Conservation (phyloP, 129 eudicot genomes). For the Smallanthus sonchifolius region DNA sequence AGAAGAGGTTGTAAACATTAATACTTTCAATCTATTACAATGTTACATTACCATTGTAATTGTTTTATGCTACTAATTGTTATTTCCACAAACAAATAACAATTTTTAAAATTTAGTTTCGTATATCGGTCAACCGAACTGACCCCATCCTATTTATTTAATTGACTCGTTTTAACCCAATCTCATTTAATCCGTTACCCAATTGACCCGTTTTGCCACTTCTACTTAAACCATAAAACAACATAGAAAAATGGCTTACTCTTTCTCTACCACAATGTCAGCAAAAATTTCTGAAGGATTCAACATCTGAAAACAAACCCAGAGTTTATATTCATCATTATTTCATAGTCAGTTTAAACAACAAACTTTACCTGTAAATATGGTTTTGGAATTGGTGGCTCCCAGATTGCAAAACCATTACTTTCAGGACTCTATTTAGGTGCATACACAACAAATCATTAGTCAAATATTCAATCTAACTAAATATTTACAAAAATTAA, state of each 20-base stretch:
- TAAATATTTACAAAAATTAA: not conserved
- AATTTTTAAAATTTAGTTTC: too few relatives aligned
- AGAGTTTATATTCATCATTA: not conserved
- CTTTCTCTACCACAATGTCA: slow-evolving; percentile 41
- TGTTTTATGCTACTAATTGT: not conserved
- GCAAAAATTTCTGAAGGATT: slow-evolving; percentile 45
- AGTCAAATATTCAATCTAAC: not conserved
- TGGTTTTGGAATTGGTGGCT: slow-evolving; percentile 35
- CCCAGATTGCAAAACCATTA: slow-evolving; percentile 46
- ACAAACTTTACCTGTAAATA: slow-evolving; percentile 17
- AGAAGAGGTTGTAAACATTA: too few relatives aligned
- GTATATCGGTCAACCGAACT: not conserved
- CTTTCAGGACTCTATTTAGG: slow-evolving; percentile 25
- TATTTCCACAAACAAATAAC: too few relatives aligned
- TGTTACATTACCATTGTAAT: too few relatives aligned
- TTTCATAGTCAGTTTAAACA: not conserved
- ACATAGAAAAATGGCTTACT: slow-evolving; percentile 28
- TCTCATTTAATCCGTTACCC: not conserved
- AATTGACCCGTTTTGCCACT: not conserved
- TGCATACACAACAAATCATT: not conserved
- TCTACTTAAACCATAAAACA: not conserved
- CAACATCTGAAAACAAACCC: slow-evolving; percentile 18
- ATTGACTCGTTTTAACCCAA: not conserved
- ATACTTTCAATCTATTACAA: not conserved
- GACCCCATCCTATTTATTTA: not conserved